phyloP scores from a whole-genome alignment of 257 asterid genomes.

The Petunia axillaris region DNA sequence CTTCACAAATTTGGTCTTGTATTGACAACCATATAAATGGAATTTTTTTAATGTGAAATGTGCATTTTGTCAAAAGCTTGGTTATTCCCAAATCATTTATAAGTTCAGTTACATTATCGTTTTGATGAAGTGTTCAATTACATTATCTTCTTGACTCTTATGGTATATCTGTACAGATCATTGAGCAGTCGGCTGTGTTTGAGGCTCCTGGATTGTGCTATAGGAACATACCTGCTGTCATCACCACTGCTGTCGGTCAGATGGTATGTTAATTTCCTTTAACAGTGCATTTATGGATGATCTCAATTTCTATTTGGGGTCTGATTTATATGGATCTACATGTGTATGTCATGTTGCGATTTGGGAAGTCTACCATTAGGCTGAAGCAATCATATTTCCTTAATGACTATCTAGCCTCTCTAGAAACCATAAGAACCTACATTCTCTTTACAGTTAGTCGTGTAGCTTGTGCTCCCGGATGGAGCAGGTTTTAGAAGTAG shows the following conservation, averaged over 20 bases:
- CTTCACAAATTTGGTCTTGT: conserved; percentile 2
- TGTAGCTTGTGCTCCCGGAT: background rate
- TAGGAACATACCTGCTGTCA: conserved; percentile 55
- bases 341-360: background rate
- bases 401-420: background rate
- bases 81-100: background rate
- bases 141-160: background rate
- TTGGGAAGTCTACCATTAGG: background rate
- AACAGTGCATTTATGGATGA: background rate
- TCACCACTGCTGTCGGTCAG: conserved; percentile 84
- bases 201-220: conserved; percentile 61
- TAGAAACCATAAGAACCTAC: conserved; percentile 2
- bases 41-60: background rate
- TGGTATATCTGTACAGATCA: conserved; percentile 53
- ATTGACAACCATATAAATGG: background rate
- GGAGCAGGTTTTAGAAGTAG: background rate
- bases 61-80: background rate
- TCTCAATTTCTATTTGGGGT: conserved; percentile 5
- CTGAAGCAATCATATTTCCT: background rate
- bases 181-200: conserved; percentile 74
- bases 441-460: background rate
- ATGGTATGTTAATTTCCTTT: conserved; percentile 54
- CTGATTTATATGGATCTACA: conserved; percentile 1
- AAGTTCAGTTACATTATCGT: background rate
- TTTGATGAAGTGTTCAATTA: background rate